Evolutionary conservation across 176 grass and related monocot genomes (phyloP).

Genomic region (Rhynchospora tenuis): DNA sequence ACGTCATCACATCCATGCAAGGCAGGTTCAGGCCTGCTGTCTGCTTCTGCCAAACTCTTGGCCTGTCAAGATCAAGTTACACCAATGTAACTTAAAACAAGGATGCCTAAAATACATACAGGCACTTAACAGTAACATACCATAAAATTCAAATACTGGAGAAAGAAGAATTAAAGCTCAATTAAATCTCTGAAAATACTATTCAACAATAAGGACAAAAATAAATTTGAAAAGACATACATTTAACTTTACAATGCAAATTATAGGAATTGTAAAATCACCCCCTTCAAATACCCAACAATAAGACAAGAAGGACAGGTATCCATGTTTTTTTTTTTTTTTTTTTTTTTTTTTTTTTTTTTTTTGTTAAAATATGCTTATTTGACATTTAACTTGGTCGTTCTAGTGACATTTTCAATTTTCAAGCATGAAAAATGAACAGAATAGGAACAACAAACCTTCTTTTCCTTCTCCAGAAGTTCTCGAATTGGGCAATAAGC

Average conservation of each 20-base stretch:
- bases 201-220: neutral
- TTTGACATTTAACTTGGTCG: neutral
- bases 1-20: constrained; percentile 75
- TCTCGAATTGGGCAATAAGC: constrained; percentile 94
- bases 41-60: constrained; percentile 49
- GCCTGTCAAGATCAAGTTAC: constrained; percentile 43
- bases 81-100: neutral
- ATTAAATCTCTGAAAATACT: neutral
- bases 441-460: constrained; percentile 36
- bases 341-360: too few species aligned
- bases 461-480: constrained; percentile 99
- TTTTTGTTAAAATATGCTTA: constrained; percentile 16
- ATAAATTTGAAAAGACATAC: neutral
- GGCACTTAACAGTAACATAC: neutral
- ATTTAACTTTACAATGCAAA: neutral
- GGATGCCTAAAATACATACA: neutral
- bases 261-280: neutral
- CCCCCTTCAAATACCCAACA: neutral
- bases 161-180: neutral
- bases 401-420: neutral
- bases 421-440: neutral
- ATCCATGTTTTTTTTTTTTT: neutral
- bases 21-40: constrained; percentile 60
- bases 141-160: neutral
- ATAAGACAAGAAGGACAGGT: neutral